Evolutionary conservation across 169 alveolate genomes (phyloP), one percentile per base, ranked within the genome.

Genomic region (Theileria annulata): DNA sequence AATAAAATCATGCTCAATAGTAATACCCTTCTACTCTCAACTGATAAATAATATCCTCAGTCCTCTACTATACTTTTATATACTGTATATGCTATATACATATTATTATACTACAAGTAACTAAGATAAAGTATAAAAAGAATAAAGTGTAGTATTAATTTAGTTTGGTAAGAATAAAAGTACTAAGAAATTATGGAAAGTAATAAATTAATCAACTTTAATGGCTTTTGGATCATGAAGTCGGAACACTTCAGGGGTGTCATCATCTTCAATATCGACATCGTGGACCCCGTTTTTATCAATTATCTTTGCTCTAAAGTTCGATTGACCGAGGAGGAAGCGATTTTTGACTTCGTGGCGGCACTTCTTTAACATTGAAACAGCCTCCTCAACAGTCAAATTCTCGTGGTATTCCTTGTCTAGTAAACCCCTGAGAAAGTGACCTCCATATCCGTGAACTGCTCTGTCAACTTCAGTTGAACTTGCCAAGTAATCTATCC

Each of bases 391-490:
- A 19, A 88, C 88, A 31, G 90, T 91, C 56, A 95, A 69, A 80
- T 92, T 87, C 28, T 92, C 93, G 54, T 89, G 91, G 90, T 93
- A 95, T 76, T 88, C 92, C 69, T 92, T 92, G 84, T 95, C 98
- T 56, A 95, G 88, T 56, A 95, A 87, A 23, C 96, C 97, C 59
- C 93, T 84, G 10, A 94, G 92, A 23, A 95, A 82, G 80, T 90
- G 85, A 21, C 96, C 98, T 13, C 97, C 98, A 71, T 94, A 95
- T 0, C 98, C 98, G 74, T 95, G 98, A 31, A 96, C 97, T 10
- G 96, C 98, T 33, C 92, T 92, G 64, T 90, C 87, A 30, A 91
- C 92, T 35, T 87, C 86, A 51, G 89, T 95, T 82, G 90, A 79
- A 28, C 94, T 87, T 56, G 97, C 97, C 77, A 95, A 77, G 71